Percentiles rank a stretch among this genome's conserved stretches.
These are phyloP conservation scores for Lactarius sanguifluus DNA, from an alignment of 768 basidiomycete genomes.

Conservation along the genomic window DNA sequence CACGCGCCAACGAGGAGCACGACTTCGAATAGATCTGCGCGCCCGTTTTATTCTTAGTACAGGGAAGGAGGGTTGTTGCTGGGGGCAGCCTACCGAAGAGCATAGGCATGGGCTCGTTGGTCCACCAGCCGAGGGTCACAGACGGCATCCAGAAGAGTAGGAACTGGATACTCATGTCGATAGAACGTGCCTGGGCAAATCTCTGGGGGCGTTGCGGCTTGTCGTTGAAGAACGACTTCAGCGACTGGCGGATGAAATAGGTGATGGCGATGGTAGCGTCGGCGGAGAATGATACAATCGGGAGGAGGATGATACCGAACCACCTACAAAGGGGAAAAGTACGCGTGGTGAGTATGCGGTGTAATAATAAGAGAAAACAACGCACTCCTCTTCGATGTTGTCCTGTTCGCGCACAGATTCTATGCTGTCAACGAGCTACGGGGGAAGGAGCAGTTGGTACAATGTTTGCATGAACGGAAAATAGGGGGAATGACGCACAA, in stretches of 20 bases:
- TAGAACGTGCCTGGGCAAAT: conserved; percentile 67
- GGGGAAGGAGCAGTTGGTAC: background rate
- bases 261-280: conserved; percentile 62
- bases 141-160: conserved; percentile 78
- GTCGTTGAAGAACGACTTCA: conserved; percentile 41
- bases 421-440: conserved; percentile 63
- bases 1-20: conserved; percentile 62
- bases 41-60: background rate
- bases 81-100: conserved; percentile 57
- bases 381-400: conserved; percentile 54
- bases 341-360: background rate
- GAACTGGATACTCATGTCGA: conserved; percentile 79
- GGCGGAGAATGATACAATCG: conserved; percentile 70
- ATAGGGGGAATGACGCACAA: conserved; percentile 42
- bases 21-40: conserved; percentile 65
- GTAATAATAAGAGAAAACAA: background rate
- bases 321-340: conserved; percentile 42
- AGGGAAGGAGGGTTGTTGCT: conserved; percentile 19
- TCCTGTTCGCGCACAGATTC: conserved; percentile 48
- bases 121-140: conserved; percentile 69
- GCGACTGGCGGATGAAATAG: conserved; percentile 51
- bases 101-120: conserved; percentile 55
- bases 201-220: conserved; percentile 44
- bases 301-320: conserved; percentile 73
- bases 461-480: background rate